Evolutionary conservation across 1,139 yeast species (phyloP), one percentile per base, ranked within the genome.

Genomic region (Chernovozyma aurita): DNA sequence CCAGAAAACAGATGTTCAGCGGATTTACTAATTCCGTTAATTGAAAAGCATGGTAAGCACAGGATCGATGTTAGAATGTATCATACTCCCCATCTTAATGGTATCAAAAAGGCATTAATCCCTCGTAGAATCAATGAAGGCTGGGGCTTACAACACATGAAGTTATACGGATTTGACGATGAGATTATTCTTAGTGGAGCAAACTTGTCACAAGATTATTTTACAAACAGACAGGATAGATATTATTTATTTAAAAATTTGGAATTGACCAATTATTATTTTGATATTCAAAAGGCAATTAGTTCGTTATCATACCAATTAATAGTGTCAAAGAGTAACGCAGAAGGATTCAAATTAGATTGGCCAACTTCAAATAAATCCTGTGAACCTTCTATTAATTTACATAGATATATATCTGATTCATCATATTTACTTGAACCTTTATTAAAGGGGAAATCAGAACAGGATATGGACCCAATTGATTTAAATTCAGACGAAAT

Each of bases 61-160:
- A 67, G 95, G 41, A 90, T 92, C 13, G 87, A 85, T 48, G 64
- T 90, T 34, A 65, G 95, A 47, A 74, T 90, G 73, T 92, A 85
- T 57, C 95, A 85, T 48, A 92, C 98, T 0, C 98, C 99, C 0
- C 82, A 82, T 45, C 71, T 86, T 46, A 65, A 74, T 32, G 95
- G 95, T 0, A 53, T 85, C 40, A 72, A 76, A 40, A 79, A 80
- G 50, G 51, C 63, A 15, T 39, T 85, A 34, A 70, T 88, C 3
- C 98, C 99, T 0, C 82, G 76, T 40, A 70, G 98, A 43, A 70
- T 90, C 43, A 88, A 90, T 56, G 99, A 92, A 62, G 92, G 95
- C 6, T 76, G 74, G 63, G 99, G 99, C 0, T 69, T 92, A 36
- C 99, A 92, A 59, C 99, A 92, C 56, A 94, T 92, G 98, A 92